These are phyloP conservation scores for Colletotrichum phormii DNA, from an alignment of 2,329 filamentous ascomycete species.

Conservation along the genomic window DNA sequence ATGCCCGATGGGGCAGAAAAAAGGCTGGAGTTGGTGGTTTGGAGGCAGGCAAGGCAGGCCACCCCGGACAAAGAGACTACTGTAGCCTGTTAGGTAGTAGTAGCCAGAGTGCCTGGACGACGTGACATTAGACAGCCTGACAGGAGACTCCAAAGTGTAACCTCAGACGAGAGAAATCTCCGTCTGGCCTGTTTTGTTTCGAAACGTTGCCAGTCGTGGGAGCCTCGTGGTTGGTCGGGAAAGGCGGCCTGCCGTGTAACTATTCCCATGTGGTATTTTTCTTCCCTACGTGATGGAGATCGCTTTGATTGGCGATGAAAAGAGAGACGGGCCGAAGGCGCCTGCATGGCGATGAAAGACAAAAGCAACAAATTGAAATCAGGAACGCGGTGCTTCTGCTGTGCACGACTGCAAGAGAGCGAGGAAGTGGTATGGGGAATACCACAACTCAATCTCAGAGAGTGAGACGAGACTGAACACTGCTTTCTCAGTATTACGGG, in stretches of 20 bases:
- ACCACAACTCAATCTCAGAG: background rate
- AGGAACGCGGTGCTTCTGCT: background rate
- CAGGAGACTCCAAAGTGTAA: background rate
- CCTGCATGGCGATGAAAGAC: background rate
- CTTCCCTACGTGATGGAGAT: background rate
- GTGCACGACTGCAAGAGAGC: background rate
- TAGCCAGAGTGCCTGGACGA: background rate
- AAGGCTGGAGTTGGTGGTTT: background rate
- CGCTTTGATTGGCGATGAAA: background rate
- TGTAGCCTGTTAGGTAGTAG: no score
- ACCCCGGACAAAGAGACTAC: background rate
- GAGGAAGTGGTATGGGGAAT: background rate
- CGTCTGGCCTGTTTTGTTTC: background rate
- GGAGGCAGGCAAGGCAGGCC: background rate
- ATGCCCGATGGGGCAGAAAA: background rate
- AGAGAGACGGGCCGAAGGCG: background rate
- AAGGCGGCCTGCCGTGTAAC: conserved; percentile 19
- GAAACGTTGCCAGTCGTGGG: background rate
- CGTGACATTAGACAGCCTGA: background rate
- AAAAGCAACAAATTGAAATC: background rate
- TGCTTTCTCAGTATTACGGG: background rate
- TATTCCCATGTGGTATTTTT: background rate
- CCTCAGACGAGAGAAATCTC: background rate
- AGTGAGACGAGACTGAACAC: background rate
- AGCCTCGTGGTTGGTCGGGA: background rate